Evolutionary conservation across 176 grass and related monocot species (phyloP).

Genomic region (Dendrocalamus sinicus): DNA sequence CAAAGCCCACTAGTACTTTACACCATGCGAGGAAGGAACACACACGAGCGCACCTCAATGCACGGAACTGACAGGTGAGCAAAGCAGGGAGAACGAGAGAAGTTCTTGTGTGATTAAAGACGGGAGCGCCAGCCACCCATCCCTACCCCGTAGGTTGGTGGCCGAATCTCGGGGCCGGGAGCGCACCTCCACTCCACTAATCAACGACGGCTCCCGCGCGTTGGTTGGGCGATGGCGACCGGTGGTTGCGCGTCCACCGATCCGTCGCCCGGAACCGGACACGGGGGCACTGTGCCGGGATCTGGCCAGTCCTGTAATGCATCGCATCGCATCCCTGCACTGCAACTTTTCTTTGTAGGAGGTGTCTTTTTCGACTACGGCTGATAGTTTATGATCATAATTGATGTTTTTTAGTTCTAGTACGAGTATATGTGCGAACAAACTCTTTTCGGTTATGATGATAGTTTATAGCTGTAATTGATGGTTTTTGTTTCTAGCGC

Average conservation of each 20-base stretch:
- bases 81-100: not conserved
- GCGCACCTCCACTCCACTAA: not conserved
- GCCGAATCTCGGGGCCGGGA: conserved; percentile 23
- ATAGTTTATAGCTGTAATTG: too few species aligned
- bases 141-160: conserved; percentile 21
- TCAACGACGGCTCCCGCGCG: not conserved
- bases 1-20: too few species aligned
- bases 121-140: not conserved
- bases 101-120: not conserved
- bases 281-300: conserved; percentile 32
- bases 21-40: too few species aligned
- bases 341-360: not conserved
- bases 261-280: conserved; percentile 42
- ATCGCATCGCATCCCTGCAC: too few species aligned
- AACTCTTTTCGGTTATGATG: too few species aligned
- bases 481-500: too few species aligned
- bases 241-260: conserved; percentile 43
- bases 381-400: too few species aligned
- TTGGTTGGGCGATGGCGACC: conserved; percentile 52
- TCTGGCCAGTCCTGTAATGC: not conserved
- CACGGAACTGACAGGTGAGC: too few species aligned
- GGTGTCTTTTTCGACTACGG: too few species aligned
- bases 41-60: too few species aligned
- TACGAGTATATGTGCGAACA: fast-evolving
- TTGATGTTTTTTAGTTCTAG: too few species aligned